These are phyloP conservation scores for Avicennia marina DNA, from an alignment of 257 asterid genomes.

Conservation along the genomic window DNA sequence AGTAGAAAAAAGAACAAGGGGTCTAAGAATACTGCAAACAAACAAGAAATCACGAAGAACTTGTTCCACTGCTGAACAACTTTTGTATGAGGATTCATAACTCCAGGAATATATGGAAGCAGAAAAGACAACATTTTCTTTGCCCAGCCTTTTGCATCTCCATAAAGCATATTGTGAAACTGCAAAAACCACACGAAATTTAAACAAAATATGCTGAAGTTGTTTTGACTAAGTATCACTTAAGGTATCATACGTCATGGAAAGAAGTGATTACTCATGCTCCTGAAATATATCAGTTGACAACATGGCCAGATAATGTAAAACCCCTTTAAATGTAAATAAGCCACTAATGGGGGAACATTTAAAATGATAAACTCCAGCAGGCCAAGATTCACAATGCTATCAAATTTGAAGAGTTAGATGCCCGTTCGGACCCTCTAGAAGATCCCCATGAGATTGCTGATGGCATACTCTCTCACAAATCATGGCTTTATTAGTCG, in stretches of 20 bases:
- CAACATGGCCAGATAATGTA: no score
- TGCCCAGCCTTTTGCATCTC: slow-evolving; percentile 73
- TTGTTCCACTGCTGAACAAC: slow-evolving; percentile 72
- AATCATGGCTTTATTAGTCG: no score
- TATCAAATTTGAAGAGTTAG: no score
- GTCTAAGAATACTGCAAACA: slow-evolving; percentile 66
- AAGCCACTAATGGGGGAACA: no score
- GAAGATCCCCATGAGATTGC: no score
- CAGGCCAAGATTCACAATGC: no score
- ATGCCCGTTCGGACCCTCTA: no score
- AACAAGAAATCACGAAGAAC: slow-evolving; percentile 61
- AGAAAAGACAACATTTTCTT: slow-evolving; percentile 40
- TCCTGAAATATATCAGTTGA: no score
- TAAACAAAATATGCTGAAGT: slow-evolving; percentile 30
- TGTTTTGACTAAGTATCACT: slow-evolving; percentile 12
- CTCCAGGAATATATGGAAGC: slow-evolving; percentile 57
- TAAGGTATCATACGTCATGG: background rate
- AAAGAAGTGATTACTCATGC: no score
- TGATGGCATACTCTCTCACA: no score
- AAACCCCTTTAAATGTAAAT: no score
- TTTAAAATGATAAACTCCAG: no score
- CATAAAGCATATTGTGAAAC: slow-evolving; percentile 57
- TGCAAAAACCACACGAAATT: slow-evolving; percentile 26
- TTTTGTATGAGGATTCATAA: slow-evolving; percentile 83
- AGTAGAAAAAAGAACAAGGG: slow-evolving; percentile 78